Percentiles rank a stretch among this genome's conserved stretches.
phyloP scores from a whole-genome alignment of 208 protist genomes.

The Balamuthia mandrillaris region DNA sequence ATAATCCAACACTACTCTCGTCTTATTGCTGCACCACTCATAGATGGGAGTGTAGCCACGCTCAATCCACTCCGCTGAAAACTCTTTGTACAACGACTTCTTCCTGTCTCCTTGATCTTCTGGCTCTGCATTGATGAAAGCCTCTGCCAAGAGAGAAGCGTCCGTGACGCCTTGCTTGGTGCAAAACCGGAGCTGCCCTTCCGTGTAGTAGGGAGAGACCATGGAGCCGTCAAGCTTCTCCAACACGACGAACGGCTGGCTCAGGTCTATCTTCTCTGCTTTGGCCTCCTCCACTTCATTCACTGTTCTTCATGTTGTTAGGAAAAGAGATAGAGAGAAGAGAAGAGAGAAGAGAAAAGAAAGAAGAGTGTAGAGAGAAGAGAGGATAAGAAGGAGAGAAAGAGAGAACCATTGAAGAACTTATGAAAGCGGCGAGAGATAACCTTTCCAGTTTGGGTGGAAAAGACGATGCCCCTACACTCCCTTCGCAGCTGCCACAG shows the following conservation, averaged over 20 bases:
- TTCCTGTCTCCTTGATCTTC: no score
- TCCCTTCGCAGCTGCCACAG: not conserved
- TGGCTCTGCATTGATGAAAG: no score
- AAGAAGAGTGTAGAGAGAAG: not conserved
- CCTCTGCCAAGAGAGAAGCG: not conserved
- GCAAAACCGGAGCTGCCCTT: not conserved
- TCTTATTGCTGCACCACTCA: constrained; percentile 29
- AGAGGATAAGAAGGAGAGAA: not conserved
- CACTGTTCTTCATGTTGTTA: not conserved
- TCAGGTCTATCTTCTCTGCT: constrained; percentile 21
- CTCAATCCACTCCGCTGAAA: not conserved
- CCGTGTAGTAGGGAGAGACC: constrained; percentile 7
- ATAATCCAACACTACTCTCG: constrained; percentile 1
- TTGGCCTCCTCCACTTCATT: constrained; percentile 17
- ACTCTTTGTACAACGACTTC: not conserved
- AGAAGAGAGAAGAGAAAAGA: not conserved
- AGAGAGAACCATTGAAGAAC: constrained; percentile 2
- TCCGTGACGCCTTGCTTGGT: constrained; percentile 25
- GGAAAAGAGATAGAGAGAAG: not conserved
- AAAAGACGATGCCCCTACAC: constrained; percentile 16
- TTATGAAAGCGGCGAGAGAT: constrained; percentile 25
- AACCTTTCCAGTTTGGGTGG: constrained; percentile 11
- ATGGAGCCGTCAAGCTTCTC: constrained; percentile 31
- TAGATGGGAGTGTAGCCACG: constrained; percentile 27
- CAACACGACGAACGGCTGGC: constrained; percentile 18